Conservation (phyloP, 2,329 filamentous ascomycete species). For the Ambrosiella cleistominuta region DNA sequence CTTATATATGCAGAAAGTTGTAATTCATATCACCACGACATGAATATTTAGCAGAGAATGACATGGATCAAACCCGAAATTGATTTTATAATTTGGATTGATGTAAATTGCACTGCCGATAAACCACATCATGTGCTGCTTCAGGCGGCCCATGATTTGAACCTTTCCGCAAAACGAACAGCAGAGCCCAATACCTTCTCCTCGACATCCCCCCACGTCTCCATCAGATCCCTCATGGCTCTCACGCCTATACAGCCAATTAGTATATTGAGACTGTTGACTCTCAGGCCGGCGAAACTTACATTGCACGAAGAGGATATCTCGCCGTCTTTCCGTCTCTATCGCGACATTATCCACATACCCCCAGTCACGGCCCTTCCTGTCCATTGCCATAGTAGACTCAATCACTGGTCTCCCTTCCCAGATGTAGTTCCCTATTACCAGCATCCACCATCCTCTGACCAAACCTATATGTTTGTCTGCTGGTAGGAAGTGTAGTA, state of each 20-base stretch:
- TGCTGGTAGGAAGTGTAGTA: conserved; percentile 60
- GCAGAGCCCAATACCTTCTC: conserved; percentile 50
- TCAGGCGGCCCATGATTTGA: conserved; percentile 43
- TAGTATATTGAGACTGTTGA: background rate
- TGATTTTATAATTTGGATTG: no score
- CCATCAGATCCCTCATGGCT: conserved; percentile 55
- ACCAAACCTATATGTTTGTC: conserved; percentile 58
- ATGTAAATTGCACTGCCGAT: no score
- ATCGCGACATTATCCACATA: conserved; percentile 58
- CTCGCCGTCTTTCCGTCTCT: conserved; percentile 46
- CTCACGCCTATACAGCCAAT: conserved; percentile 28
- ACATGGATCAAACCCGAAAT: no score
- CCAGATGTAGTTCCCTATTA: conserved; percentile 58
- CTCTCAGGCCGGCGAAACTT: conserved; percentile 16
- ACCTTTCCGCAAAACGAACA: conserved; percentile 55
- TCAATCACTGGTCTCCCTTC: conserved; percentile 57
- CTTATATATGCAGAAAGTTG: no score
- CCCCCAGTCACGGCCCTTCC: conserved; percentile 55
- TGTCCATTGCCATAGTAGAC: conserved; percentile 48
- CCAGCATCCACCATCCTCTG: conserved; percentile 78
- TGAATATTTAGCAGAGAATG: no score
- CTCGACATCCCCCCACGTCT: conserved; percentile 56
- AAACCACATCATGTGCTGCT: background rate
- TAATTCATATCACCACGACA: no score
- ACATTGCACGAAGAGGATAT: conserved; percentile 79